Evolutionary conservation across 1,139 yeast species (phyloP), one percentile per base, ranked within the genome.

Genomic region (Hemisphaericaspora lyxosophila): DNA sequence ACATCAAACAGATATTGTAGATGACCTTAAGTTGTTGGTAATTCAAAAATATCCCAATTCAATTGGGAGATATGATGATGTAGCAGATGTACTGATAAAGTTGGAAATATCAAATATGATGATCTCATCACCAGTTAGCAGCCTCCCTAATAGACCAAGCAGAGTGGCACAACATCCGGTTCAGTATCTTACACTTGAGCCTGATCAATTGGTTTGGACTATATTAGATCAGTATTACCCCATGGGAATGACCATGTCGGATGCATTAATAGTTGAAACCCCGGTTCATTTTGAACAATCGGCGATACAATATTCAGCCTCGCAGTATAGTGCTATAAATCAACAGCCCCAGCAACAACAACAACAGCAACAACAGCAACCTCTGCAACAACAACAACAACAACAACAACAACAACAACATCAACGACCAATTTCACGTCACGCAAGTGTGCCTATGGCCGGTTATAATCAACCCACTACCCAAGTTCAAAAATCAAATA

Each of bases 11-110:
- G 87, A 82, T 48, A 66, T 86, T 2, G 73, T 86, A 4, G 95
- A 87, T 54, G 95, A 87, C 55, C 65, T 87, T 50, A 87, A 86
- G 52, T 63, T 71, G 17, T 68, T 76, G 40, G 71, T 85, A 0
- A 57, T 80, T 35, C 65, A 62, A 39, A 83, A 82, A 51, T 87
- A 78, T 50, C 94, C 95, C 9, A 81, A 81, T 28, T 69, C 88
- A 0, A 62, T 86, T 38, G 92, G 82, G 0, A 61, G 73, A 33
- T 55, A 60, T 13, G 75, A 68, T 42, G 95, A 87, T 53, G 86
- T 92, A 0, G 82, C 94, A 0, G 95, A 87, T 47, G 54, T 80
- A 23, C 43, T 65, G 0, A 57, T 79, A 12, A 78, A 61, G 36
- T 46, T 75, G 47, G 75, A 67, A 36, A 40, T 52, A 27, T 43